Evolutionary conservation across 2,329 filamentous ascomycete species (phyloP), one percentile per base, ranked within the genome.

Genomic region (Cordyceps militaris): DNA sequence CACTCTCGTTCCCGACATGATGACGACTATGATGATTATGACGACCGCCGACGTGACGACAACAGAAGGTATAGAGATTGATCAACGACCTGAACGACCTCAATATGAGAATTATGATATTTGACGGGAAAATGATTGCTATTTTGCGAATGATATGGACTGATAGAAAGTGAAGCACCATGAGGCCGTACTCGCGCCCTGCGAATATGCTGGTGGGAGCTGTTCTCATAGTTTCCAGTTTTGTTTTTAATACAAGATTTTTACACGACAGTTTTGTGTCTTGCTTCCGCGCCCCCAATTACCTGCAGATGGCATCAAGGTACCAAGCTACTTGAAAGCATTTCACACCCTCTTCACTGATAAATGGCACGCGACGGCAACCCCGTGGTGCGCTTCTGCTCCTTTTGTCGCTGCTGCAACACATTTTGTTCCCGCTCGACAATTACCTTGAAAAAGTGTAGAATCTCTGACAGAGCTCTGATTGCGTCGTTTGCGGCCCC

Each of bases 391-490:
- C 38, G 46, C 23, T 38, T 30, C 23, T 51, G 47, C 21, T 67
- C 65, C 11, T 60, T 58, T 53, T 63, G 63, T 7, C 64, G 61
- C 38, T 62, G 61, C 46, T 66, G 34, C 13, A 64, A 64, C 21
- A 64, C 60, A 21, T 68, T 65, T 28, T 66, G 64, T 66, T 79
- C 77, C 19, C 79, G 72, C 62, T 80, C 77, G 1, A 82, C 66
- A 52, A 78, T 75, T 14, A 75, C 71, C 63, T 77, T 78, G 72
- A 83, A 84, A 64, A 84, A 83, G 38, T 76, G 73, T 1, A 76
- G 71, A 52, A 81, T 73, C 64, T 82, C 77, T 1, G 73, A 73
- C 6, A 84, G 68, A 42, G 76, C 71, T 40, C 74, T 64, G 63
- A 80, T 77, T 55, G 76, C 70, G 6, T 66, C 54, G 43, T 78